Evolutionary conservation across 768 basidiomycete species (phyloP).

Genomic region (Hygrocybe coccinea): DNA sequence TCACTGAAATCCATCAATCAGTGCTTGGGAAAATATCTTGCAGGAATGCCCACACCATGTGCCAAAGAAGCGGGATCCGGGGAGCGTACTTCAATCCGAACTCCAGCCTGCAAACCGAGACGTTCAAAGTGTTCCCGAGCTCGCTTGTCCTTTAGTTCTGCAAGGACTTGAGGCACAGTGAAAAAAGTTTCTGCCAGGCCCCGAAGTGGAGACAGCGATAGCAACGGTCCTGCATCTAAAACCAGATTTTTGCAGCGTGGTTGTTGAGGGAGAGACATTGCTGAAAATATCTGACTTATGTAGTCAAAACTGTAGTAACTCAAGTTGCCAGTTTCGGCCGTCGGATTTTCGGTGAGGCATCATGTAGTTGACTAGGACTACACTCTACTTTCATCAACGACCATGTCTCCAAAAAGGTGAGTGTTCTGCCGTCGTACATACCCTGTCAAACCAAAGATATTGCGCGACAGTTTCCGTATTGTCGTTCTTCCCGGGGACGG

Average conservation of each 20-base stretch:
- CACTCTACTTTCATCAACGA: neutral
- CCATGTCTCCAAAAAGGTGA: conserved; percentile 46
- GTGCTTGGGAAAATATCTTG: neutral
- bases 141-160: conserved; percentile 83
- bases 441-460: neutral
- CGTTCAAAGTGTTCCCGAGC: conserved; percentile 84
- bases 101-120: conserved; percentile 69
- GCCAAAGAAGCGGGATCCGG: conserved; percentile 68
- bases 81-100: conserved; percentile 63
- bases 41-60: conserved; percentile 41
- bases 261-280: conserved; percentile 16
- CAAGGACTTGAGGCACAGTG: conserved; percentile 85
- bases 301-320: too few species aligned
- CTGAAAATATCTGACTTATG: neutral
- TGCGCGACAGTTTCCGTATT: conserved; percentile 67
- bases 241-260: conserved; percentile 73
- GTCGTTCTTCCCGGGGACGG: conserved; percentile 94
- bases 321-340: too few species aligned
- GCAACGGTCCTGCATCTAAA: conserved; percentile 89
- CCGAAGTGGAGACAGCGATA: conserved; percentile 84
- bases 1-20: conserved; percentile 49
- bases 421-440: conserved; percentile 5
- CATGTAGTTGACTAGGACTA: neutral
- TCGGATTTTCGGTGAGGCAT: neutral
- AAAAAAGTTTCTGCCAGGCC: conserved; percentile 81